Percentiles rank a stretch among this genome's conserved stretches.
Conservation (phyloP, 2,329 filamentous ascomycete genomes). For the Botryotinia convoluta region DNA sequence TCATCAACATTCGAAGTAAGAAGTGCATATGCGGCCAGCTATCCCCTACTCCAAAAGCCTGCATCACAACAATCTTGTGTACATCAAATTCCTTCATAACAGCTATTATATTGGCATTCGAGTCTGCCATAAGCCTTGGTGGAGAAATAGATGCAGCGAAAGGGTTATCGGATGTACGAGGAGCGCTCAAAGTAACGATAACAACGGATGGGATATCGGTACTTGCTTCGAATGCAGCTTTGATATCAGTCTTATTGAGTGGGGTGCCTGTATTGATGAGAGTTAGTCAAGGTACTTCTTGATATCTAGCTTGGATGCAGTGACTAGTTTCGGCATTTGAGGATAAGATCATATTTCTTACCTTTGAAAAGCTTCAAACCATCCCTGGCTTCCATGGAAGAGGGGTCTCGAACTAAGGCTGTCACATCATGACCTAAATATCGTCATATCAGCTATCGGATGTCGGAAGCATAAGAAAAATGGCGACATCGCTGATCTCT, state of each 20-base stretch:
- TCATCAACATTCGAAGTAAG: conserved; percentile 46
- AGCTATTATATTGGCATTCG: conserved; percentile 41
- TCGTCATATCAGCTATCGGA: conserved; percentile 4
- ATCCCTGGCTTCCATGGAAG: conserved; percentile 35
- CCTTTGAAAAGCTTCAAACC: conserved; percentile 44
- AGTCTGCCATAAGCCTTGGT: conserved; percentile 44
- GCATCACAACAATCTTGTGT: conserved; percentile 47
- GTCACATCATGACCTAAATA: conserved; percentile 43
- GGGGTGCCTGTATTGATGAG: conserved; percentile 31
- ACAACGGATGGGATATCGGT: conserved; percentile 49
- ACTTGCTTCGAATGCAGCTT: conserved; percentile 45
- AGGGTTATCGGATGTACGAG: conserved; percentile 31
- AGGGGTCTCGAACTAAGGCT: conserved; percentile 45
- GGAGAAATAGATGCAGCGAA: conserved; percentile 27
- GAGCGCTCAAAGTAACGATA: conserved; percentile 39
- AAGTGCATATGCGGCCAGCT: conserved; percentile 46
- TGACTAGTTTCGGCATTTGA: neutral
- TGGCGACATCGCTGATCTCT: conserved; percentile 4
- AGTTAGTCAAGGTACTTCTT: neutral
- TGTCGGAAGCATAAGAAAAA: neutral
- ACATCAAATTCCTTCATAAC: conserved; percentile 38
- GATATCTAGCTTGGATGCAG: neutral
- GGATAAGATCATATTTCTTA: neutral
- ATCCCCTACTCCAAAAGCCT: conserved; percentile 48
- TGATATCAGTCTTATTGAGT: conserved; percentile 41